Percentiles rank a stretch among this genome's conserved stretches.
Evolutionary conservation across 2,329 filamentous ascomycete genomes (phyloP).

Genomic region (Aspergillus glaucus): DNA sequence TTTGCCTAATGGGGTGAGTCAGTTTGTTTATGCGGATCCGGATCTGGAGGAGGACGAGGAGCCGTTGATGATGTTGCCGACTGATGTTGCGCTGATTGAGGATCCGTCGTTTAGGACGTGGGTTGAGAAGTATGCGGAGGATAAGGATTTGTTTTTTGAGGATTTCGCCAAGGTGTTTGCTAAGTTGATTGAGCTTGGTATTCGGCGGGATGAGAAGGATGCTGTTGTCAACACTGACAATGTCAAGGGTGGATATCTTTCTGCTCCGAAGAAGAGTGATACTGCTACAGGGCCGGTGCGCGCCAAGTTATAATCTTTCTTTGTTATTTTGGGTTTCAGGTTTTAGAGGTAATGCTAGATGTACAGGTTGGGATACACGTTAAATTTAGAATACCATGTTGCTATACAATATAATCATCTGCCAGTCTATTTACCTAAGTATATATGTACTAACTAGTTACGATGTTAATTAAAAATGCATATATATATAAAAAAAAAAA

Average conservation of each 20-base stretch:
- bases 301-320: slow-evolving; percentile 21
- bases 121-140: slow-evolving; percentile 54
- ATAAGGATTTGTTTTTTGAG: slow-evolving; percentile 57
- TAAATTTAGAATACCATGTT: too few species aligned
- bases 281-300: slow-evolving; percentile 13
- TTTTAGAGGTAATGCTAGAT: too few species aligned
- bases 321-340: background rate
- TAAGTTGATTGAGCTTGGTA: slow-evolving; percentile 57
- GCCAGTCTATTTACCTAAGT: too few species aligned
- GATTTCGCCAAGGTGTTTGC: slow-evolving; percentile 55
- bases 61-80: slow-evolving; percentile 62
- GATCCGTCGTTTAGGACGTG: slow-evolving; percentile 50
- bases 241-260: slow-evolving; percentile 49
- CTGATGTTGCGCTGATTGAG: slow-evolving; percentile 53
- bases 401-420: too few species aligned
- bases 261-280: slow-evolving; percentile 52
- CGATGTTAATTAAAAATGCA: too few species aligned
- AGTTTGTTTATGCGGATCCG: slow-evolving; percentile 56
- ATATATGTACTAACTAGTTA: too few species aligned
- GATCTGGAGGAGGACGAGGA: slow-evolving; percentile 45
- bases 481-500: too few species aligned
- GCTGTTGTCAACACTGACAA: slow-evolving; percentile 53
- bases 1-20: slow-evolving; percentile 46
- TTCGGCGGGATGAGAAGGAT: slow-evolving; percentile 49
- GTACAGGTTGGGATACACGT: too few species aligned